Percentiles rank a stretch among this genome's conserved stretches.
Conservation (phyloP, 345 rosid species). For the Eucalyptus grandis region DNA sequence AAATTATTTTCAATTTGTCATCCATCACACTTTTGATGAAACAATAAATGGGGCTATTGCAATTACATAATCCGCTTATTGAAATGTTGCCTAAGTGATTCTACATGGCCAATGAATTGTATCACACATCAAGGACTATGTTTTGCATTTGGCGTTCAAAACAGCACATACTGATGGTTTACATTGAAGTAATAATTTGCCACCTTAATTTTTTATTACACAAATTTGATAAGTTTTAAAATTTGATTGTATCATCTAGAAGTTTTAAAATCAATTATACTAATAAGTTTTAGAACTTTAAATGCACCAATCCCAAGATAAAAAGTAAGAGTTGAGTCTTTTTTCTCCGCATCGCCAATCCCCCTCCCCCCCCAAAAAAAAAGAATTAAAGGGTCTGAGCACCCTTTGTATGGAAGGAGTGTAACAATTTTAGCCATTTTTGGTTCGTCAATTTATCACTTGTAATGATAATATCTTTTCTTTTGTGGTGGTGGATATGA, state of each 20-base stretch:
- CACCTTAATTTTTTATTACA: accelerated
- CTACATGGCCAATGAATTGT: not conserved
- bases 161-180: accelerated
- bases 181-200: no score
- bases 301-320: accelerated
- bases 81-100: not conserved
- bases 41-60: not conserved
- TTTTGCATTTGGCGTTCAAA: no score
- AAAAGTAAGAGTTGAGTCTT: not conserved
- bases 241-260: accelerated
- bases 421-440: not conserved
- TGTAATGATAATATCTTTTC: no score
- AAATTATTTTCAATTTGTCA: not conserved
- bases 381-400: not conserved
- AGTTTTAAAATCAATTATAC: accelerated
- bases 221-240: accelerated
- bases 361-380: no score
- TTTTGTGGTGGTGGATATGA: no score
- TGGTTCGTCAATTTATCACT: not conserved
- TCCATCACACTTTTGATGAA: accelerated
- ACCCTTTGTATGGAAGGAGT: not conserved
- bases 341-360: not conserved
- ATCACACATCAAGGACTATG: no score
- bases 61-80: not conserved
- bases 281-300: no score